Evolutionary conservation across 805 yeast species (phyloP).

Genomic region (Millerozyma acaciae): DNA sequence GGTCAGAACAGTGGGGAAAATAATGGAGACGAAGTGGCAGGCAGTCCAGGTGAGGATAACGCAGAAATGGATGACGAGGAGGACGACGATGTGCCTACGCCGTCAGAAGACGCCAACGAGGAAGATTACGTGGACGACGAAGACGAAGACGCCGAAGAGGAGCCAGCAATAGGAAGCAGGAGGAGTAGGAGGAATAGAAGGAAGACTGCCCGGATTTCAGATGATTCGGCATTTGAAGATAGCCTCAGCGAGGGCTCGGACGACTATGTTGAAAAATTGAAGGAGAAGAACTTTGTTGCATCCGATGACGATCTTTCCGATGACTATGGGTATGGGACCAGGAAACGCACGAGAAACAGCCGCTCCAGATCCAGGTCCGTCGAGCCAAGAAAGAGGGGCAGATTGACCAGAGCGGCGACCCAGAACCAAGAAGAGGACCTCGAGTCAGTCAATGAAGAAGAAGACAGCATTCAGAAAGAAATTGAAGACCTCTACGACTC

Average conservation of each 20-base stretch:
- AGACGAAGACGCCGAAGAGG: constrained; percentile 7
- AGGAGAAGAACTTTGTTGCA: constrained; percentile 34
- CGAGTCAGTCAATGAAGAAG: constrained; percentile 23
- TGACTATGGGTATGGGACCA: constrained; percentile 18
- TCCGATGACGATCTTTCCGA: constrained; percentile 29
- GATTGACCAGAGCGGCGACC: constrained; percentile 13
- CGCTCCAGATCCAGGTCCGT: constrained; percentile 21
- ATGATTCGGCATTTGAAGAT: constrained; percentile 19
- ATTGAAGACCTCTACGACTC: constrained; percentile 61
- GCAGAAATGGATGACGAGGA: constrained; percentile 10
- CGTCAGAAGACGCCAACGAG: constrained; percentile 13
- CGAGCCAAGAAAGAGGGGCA: constrained; percentile 17
- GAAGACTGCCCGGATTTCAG: constrained; percentile 14
- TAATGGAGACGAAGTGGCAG: constrained; percentile 21
- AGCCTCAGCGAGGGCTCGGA: constrained; percentile 15
- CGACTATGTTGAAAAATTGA: constrained; percentile 26
- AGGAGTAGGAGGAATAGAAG: constrained; percentile 9
- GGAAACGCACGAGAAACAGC: constrained; percentile 9
- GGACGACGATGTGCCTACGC: constrained; percentile 2
- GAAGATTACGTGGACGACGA: constrained; percentile 21
- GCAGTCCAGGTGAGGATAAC: constrained; percentile 6
- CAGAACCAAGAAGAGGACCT: constrained; percentile 3
- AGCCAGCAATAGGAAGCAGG: constrained; percentile 5
- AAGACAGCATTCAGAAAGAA: constrained; percentile 54
- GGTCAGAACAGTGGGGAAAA: constrained; percentile 26